Conservation (phyloP, 2,329 filamentous ascomycete genomes). For the Aspergillus piperis region DNA sequence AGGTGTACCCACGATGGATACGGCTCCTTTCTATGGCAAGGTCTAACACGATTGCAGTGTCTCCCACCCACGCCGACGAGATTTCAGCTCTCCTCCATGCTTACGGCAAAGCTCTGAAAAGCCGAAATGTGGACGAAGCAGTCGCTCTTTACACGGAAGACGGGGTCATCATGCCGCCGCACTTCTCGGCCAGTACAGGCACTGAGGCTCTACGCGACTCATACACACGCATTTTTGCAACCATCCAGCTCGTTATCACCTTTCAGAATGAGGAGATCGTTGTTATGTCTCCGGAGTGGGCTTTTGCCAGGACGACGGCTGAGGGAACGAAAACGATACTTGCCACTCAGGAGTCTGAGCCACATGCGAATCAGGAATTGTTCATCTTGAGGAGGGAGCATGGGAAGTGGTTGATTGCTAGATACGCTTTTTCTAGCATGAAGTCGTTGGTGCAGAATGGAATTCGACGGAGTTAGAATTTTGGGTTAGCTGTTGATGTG, state of each 20-base stretch:
- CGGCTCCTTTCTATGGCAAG: not conserved
- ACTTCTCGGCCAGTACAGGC: not conserved
- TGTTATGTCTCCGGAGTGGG: not conserved
- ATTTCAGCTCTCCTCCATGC: not conserved
- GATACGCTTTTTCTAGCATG: not conserved
- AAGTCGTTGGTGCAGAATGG: not conserved
- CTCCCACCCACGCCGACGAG: not conserved
- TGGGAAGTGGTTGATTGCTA: not conserved
- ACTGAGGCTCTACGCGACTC: not conserved
- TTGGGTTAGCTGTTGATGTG: too few relatives aligned
- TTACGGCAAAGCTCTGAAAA: not conserved
- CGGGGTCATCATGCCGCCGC: not conserved
- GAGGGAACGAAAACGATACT: not conserved
- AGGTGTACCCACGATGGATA: not conserved
- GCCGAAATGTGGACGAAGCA: not conserved
- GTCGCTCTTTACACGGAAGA: not conserved
- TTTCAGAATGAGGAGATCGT: not conserved
- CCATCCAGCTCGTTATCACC: not conserved
- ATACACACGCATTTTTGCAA: not conserved
- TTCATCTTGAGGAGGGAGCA: not conserved
- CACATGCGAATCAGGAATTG: not conserved
- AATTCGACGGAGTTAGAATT: not conserved
- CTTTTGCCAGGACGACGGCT: not conserved
- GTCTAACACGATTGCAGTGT: not conserved
- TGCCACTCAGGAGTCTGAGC: not conserved